Base-by-base conservation (phyloP, 306 rosid species). In the Benincasa hispida region DNA sequence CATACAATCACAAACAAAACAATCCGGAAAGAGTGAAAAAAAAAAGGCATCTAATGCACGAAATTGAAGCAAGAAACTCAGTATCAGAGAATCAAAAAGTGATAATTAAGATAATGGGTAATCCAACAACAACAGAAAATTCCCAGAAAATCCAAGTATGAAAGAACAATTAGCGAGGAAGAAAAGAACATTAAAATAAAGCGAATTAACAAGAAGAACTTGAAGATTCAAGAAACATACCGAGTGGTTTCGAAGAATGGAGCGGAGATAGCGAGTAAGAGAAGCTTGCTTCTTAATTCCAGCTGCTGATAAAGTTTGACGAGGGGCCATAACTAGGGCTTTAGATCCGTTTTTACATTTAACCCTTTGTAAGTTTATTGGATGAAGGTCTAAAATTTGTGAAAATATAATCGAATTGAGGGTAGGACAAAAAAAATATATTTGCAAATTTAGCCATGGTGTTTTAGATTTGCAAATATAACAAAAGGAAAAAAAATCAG, bases 321-420 rank as follows among this genome's bases (percentile, higher is more conserved):
- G 75, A 69, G 22, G 41, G 37, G 35, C 45, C 68, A 37, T 77
- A 39, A 53, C 81, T 81, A 77, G 84, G 84, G 75, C 21, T 22
- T 35, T 58, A 14, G 4, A n/a, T 19, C 25, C 17, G n/a, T n/a
- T n/a, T 37, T n/a, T 4, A 19, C 72, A 19, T 37, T 63, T 12
- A 62, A 61, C 42, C 68, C 21, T 30, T 17, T 30, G 42, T 17
- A 48, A 14, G 47, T n/a, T n/a, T n/a, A n/a, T n/a, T n/a, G 47
- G 47, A 39, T 8, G 42, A 6, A 1, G 42, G 10, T 39, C 42
- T 32, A 32, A 8, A 39, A 39, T 39, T 7, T 10, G 47, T 41
- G 0, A 41, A 41, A 41, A 41, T 41, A 41, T 39, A 8, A 39
- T 7, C 12, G 12, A 8, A 39, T 39, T 39, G 45, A 39, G 12